Evolutionary conservation across 805 yeast species (phyloP).

Genomic region (Ogataea parapolymorpha): DNA sequence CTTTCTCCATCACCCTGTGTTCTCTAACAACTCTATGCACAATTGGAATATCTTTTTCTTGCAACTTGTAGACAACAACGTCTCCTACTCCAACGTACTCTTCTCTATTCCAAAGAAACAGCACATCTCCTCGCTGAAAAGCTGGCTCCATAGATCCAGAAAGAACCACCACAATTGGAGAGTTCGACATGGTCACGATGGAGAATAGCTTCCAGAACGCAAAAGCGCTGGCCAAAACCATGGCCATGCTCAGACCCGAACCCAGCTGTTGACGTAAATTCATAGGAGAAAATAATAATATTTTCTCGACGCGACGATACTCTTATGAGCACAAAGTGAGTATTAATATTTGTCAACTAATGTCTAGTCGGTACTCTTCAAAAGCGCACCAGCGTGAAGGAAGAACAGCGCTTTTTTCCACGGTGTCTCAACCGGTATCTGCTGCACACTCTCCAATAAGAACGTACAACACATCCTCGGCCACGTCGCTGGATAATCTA

Average conservation of each 20-base stretch:
- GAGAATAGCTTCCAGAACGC: conserved; percentile 88
- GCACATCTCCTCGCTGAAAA: conserved; percentile 93
- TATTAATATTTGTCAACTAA: conserved; percentile 8
- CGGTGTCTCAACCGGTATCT: conserved; percentile 18
- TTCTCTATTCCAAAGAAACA: conserved; percentile 87
- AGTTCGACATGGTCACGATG: conserved; percentile 72
- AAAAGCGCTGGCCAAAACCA: conserved; percentile 84
- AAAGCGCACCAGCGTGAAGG: conserved; percentile 31
- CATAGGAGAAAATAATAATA: conserved; percentile 18
- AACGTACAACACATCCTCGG: conserved; percentile 7
- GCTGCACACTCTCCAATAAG: conserved; percentile 15
- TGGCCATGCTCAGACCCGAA: conserved; percentile 63
- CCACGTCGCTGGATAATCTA: conserved; percentile 12
- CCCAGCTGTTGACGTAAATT: conserved; percentile 29
- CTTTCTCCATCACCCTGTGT: conserved; percentile 46
- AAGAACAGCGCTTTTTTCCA: conserved; percentile 26
- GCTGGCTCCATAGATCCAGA: conserved; percentile 99
- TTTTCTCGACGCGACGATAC: conserved; percentile 12
- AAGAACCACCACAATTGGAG: conserved; percentile 94
- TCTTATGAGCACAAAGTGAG: conserved; percentile 23
- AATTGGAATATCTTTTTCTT: conserved; percentile 82
- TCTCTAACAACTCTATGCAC: conserved; percentile 93
- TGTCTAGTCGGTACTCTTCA: conserved; percentile 29
- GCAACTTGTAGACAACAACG: conserved; percentile 85
- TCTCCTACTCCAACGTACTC: conserved; percentile 74